Base-by-base conservation (phyloP, 331 rosid genomes). In the Malus hybrid region DNA sequence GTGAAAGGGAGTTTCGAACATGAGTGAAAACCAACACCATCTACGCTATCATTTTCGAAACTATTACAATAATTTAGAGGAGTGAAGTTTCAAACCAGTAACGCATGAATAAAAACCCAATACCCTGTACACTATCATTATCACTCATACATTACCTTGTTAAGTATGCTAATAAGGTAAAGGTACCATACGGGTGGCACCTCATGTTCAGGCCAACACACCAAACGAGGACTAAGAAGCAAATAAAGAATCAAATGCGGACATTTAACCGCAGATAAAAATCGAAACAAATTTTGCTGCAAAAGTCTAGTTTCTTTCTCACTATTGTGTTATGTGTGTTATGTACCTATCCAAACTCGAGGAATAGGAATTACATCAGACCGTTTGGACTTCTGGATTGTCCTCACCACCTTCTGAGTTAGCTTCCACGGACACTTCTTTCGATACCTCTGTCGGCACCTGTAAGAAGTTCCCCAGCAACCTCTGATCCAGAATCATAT, bases 401-500 rank as follows among this genome's bases (percentile, higher is more conserved):
- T 34, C 63, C 57, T 65, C 79, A 5, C 64, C 76, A n/a, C 13
- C 10, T n/a, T 48, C 32, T 20, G 22, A 13, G 54, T 67, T 48
- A 20, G 7, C 57, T 42, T 66, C 72, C 31, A 16, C 4, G 11
- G 50, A 28, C 10, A 54, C 18, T 48, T 73, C 27, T 63, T 59
- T 71, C 10, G 85, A 20, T 27, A 34, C 74, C 54, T 77, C 79
- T 75, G 64, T 73, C 28, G 97, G 74, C 33, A 80, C 72, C 61
- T 83, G 87, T 52, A 86, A 85, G 73, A 87, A 85, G 85, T 88
- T 92, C 65, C 99, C 93, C 6, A 92, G 90, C 73, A 90, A 76
- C 81, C 96, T 83, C 86, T 92, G 93, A 86, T 89, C 97, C 74
- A 90, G 71, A 56, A 95, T 67, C 93, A 95, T 90, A 73, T 85